A percentile compares a stretch with the other conserved stretches of the same genome.
These are phyloP conservation scores for Fraxinus sp. DNA, from an alignment of 305 asterid genomes.

Conservation along the genomic window DNA sequence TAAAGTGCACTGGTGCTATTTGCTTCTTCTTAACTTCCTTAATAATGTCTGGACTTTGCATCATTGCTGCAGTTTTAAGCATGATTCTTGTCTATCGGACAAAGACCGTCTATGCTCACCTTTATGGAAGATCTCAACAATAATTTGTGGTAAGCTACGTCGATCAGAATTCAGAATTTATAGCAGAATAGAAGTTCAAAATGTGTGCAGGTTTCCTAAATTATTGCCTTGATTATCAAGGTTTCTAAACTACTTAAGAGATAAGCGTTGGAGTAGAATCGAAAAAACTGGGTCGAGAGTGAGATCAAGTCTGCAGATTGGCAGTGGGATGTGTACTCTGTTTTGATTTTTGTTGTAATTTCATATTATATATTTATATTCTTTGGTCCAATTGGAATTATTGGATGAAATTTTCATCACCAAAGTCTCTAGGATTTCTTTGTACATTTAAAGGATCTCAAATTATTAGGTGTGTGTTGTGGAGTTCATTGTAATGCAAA, in stretches of 20 bases:
- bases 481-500: neutral
- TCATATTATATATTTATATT: neutral
- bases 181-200: neutral
- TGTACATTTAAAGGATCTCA: neutral
- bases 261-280: neutral
- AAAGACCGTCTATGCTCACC: constrained; percentile 40
- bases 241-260: neutral
- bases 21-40: constrained; percentile 51
- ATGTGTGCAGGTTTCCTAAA: neutral
- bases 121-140: constrained; percentile 39
- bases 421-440: neutral
- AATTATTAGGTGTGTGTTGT: neutral
- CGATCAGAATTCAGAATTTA: neutral
- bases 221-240: neutral
- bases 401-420: neutral
- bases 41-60: constrained; percentile 45
- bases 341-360: neutral
- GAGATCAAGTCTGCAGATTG: neutral
- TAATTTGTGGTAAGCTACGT: neutral
- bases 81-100: constrained; percentile 51
- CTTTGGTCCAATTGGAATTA: neutral
- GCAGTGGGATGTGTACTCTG: neutral
- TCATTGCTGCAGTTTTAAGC: constrained; percentile 40
- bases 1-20: constrained; percentile 42
- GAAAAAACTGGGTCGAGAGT: neutral